Conservation (phyloP, 305 asterid genomes). For the Solanum hybrid region DNA sequence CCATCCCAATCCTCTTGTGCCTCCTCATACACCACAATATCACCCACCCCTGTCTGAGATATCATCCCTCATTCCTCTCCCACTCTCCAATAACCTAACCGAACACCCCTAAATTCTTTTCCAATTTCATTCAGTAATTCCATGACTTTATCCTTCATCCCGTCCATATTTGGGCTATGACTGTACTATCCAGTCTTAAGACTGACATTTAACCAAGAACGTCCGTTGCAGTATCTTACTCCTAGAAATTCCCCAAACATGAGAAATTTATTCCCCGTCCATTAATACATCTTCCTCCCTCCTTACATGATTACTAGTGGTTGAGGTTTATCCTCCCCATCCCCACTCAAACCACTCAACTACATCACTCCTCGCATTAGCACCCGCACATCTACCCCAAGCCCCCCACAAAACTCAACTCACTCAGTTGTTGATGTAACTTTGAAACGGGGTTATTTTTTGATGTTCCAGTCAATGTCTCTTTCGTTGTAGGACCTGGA, state of each 20-base stretch:
- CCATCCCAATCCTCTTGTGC: background rate
- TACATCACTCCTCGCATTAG: background rate
- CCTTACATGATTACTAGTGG: background rate
- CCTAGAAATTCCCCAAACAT: background rate
- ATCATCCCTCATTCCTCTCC: background rate
- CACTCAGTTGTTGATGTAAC: background rate
- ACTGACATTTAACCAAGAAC: background rate
- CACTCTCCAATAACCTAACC: background rate
- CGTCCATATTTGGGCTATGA: background rate
- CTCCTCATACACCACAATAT: background rate
- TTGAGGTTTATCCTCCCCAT: background rate
- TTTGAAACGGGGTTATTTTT: background rate
- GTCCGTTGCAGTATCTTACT: background rate
- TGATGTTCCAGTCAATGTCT: background rate
- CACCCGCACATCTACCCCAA: background rate
- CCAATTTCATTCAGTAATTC: background rate
- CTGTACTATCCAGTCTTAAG: background rate
- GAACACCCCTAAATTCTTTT: background rate
- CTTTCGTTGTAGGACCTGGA: background rate
- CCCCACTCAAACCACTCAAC: background rate
- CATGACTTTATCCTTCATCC: background rate
- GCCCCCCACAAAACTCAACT: background rate
- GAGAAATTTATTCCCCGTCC: background rate
- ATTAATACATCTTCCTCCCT: background rate
- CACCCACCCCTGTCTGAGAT: background rate